A percentile compares a stretch with the other conserved stretches of the same genome.
These are phyloP conservation scores for Phaeosphaeriaceae sp. DNA, from an alignment of 2,329 filamentous ascomycete genomes.

Conservation along the genomic window DNA sequence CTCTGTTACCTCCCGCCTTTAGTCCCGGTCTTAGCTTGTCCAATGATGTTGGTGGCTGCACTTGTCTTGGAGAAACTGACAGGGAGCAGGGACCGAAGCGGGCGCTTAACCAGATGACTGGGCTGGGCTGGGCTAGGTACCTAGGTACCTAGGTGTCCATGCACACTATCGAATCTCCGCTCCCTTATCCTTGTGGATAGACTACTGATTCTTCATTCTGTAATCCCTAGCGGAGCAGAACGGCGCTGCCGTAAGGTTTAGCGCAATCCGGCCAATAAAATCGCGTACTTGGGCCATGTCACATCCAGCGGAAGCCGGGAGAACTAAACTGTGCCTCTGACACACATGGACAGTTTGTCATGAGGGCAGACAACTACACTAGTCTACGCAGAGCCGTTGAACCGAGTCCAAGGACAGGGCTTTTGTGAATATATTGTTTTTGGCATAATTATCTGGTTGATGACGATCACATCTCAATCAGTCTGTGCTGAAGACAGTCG, in stretches of 20 bases:
- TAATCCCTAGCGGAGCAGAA: constrained; percentile 4
- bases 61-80: background rate
- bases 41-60: background rate
- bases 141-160: background rate
- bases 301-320: background rate
- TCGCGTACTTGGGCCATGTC: background rate
- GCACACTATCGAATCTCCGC: background rate
- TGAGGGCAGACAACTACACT: too few relatives aligned
- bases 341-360: background rate
- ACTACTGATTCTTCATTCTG: background rate
- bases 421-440: too few relatives aligned
- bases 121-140: background rate
- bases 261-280: too few relatives aligned
- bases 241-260: background rate
- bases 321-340: background rate
- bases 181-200: background rate
- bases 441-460: too few relatives aligned
- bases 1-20: constrained; percentile 32
- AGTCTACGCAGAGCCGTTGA: too few relatives aligned
- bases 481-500: too few relatives aligned
- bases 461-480: too few relatives aligned
- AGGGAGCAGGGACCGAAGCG: background rate
- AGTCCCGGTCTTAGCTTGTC: constrained; percentile 6
- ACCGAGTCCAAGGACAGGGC: too few relatives aligned
- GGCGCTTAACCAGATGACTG: constrained; percentile 18